Evolutionary conservation across 495 filamentous ascomycete genomes (phyloP), one percentile per base, ranked within the genome.

Genomic region (Tuber magnatum): DNA sequence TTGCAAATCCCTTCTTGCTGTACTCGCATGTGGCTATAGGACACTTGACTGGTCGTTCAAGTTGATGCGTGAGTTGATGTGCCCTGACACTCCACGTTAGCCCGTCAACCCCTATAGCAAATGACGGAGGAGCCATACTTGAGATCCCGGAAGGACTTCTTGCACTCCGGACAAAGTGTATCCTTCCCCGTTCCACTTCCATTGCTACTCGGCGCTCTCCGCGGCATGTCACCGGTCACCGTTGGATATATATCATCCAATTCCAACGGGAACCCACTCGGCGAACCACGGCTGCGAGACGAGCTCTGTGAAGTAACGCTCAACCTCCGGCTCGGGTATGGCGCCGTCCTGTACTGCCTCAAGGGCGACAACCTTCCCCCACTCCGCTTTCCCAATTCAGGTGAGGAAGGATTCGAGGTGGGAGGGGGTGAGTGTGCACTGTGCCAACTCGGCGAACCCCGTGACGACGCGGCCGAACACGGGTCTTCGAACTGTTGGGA

Each of bases 11-110:
- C 84, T 97, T 98, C 75, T 88, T 87, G 84, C 97, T 93, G 82
- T 97, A 99, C 80, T 97, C 93, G 86, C 95, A 99, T 16, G 89
- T 95, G 74, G 90, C 86, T 73, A 98, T 97, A 1, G 95, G 95
- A 82, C 95, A 99, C 82, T 99, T 99, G 75, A 98, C 94, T 0
- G 95, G 95, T 24, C 95, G 87, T 83, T 97, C 94, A 72, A 90
- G 91, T 84, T 94, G 92, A 84, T 99, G 95, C 1, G 95, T 99
- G 72, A 98, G 87, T 92, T 97, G 94, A 83, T 99, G 95, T 8
- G 95, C 94, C 80, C 94, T 95, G 28, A 35, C 56, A 65, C n/a
- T 18, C 28, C 56, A 35, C 35, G 56, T 65, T 65, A 65, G 56
- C 56, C 12, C 28, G 10, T 72, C 97, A 69, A 39, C 10, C 46